Base-by-base conservation (phyloP, 495 filamentous ascomycete genomes). In the Daldinia bambusicola region DNA sequence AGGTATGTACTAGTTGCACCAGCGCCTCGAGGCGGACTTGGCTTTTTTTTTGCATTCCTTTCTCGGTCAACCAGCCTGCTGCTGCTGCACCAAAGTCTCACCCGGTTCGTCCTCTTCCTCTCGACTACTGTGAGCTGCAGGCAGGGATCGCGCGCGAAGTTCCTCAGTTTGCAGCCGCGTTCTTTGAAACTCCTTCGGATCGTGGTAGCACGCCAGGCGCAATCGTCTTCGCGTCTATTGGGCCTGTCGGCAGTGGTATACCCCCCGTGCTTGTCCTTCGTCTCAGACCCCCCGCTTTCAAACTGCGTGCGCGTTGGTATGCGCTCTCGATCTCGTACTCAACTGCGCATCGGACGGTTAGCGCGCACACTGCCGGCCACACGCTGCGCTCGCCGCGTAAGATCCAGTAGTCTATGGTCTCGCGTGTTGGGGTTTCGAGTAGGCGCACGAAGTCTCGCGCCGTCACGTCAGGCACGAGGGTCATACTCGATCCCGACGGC, bases 301-400 rank as follows among this genome's bases (percentile, higher is more conserved):
- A 72, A 53, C 92, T 82, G 63, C 93, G 79, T 0, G 94, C 91
- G 63, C 89, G 80, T 78, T 96, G 92, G 80, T 96, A 97, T 0
- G 91, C 89, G 53, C 89, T 80, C 76, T 97, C 94, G 18, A 98
- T 80, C 75, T 95, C 93, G 53, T 92, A 89, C 77, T 98, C 95
- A 13, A 98, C 84, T 18, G 89, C 91, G 74, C 93, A 94, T n/a
- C 95, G 82, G 6, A 97, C 88, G 72, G 89, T 91, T 60, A 98
- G 80, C 13, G 93, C 92, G 31, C 88, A 88, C 50, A 97, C 87
- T n/a, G 93, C 92, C 4, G 95, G 95, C 95, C 95, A 98, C 0
- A 97, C 93, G 60, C 91, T 93, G 41, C 91, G 79, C 80, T 98
- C 94, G 7, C 95, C 95, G 45, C 91, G 84, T 18, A 89, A 76